Evolutionary conservation across 495 filamentous ascomycete genomes (phyloP).

Genomic region (Podospora australis): DNA sequence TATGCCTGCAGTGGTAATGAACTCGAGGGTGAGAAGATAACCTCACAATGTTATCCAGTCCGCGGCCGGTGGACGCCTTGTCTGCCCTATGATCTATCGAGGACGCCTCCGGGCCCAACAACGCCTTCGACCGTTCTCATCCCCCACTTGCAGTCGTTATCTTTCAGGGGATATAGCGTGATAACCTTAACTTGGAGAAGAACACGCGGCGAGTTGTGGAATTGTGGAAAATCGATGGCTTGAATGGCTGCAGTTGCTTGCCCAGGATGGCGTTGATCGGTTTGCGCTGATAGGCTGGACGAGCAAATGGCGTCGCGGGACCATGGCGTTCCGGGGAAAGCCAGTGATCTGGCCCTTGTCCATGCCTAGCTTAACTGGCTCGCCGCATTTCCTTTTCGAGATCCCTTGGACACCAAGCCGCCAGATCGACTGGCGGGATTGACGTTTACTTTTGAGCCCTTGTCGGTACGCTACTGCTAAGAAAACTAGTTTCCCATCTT

Average conservation of each 20-base stretch:
- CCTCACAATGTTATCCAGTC: no score
- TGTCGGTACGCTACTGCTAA: not conserved
- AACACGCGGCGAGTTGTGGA: not conserved
- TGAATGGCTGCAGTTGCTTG: no score
- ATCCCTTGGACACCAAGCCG: conserved; percentile 1
- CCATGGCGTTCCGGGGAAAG: conserved; percentile 1
- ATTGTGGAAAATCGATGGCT: no score
- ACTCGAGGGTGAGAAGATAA: no score
- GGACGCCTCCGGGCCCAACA: not conserved
- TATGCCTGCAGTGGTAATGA: no score
- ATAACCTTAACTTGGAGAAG: not conserved
- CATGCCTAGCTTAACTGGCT: not conserved
- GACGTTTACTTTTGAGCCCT: not conserved
- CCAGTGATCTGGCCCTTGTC: not conserved
- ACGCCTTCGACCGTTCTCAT: not conserved
- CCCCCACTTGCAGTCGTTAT: not conserved
- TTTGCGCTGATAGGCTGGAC: not conserved
- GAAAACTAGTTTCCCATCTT: not conserved
- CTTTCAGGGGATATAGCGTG: not conserved
- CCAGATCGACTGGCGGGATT: conserved; percentile 3
- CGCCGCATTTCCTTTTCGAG: conserved; percentile 4
- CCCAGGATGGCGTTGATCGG: not conserved
- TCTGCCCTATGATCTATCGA: no score
- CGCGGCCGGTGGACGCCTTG: not conserved
- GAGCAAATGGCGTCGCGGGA: not conserved